phyloP scores from a whole-genome alignment of 2,329 filamentous ascomycete species.

The Talaromyces sp. region DNA sequence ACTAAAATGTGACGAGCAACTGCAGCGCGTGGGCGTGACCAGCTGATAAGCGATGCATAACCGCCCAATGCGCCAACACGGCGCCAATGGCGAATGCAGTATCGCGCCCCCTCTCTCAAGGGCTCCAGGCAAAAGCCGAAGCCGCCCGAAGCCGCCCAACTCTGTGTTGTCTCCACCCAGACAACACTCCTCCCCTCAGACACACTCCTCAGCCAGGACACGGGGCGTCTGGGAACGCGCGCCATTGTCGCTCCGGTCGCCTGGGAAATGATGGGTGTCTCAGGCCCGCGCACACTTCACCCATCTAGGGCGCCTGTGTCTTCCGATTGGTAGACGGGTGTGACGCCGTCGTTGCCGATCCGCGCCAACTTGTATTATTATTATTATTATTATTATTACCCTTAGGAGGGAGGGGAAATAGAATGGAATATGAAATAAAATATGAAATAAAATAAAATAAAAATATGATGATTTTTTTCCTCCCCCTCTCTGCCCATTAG shows the following conservation, averaged over 20 bases:
- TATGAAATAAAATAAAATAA: too few species aligned
- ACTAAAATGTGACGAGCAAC: slow-evolving; percentile 5
- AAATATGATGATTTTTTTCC: too few species aligned
- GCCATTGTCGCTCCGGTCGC: slow-evolving; percentile 25
- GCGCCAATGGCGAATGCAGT: slow-evolving; percentile 13
- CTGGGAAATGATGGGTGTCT: slow-evolving; percentile 28
- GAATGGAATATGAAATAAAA: too few species aligned
- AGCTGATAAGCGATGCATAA: slow-evolving; percentile 27
- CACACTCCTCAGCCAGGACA: slow-evolving; percentile 15
- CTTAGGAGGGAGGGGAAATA: too few species aligned
- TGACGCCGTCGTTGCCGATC: slow-evolving; percentile 41
- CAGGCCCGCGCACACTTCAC: slow-evolving; percentile 31
- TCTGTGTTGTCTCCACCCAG: too few species aligned
- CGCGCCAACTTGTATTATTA: slow-evolving; percentile 43
- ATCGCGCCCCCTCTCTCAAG: neutral
- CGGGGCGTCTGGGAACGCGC: slow-evolving; percentile 35
- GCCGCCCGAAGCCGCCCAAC: neutral
- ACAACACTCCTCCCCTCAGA: slow-evolving; percentile 6
- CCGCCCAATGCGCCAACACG: slow-evolving; percentile 21
- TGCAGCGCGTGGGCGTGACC: slow-evolving; percentile 11
- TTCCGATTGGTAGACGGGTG: slow-evolving; percentile 27
- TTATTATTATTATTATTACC: too few species aligned
- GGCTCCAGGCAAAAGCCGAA: neutral
- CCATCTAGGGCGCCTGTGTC: slow-evolving; percentile 19
- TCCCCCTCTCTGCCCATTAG: neutral